These are phyloP conservation scores for Penicillium herquei DNA, from an alignment of 495 filamentous ascomycete species.

Conservation along the genomic window DNA sequence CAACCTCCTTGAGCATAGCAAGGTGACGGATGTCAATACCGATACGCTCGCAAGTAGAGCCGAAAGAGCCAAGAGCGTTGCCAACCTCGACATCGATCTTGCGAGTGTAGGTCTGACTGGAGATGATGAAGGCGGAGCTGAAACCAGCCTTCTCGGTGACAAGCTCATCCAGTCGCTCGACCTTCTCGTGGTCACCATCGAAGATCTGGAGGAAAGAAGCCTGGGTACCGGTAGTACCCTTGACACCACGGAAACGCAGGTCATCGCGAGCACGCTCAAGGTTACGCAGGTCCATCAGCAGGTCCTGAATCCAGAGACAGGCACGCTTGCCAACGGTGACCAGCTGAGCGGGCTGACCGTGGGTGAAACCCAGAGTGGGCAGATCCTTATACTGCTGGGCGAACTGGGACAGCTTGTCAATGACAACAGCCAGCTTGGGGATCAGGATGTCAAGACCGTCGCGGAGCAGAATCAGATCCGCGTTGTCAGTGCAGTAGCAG, in stretches of 20 bases:
- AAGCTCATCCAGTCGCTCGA: constrained; percentile 69
- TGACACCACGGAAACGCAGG: constrained; percentile 79
- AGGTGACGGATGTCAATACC: constrained; percentile 75
- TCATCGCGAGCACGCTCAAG: constrained; percentile 71
- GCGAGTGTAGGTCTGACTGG: constrained; percentile 77
- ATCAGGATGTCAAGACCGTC: constrained; percentile 74
- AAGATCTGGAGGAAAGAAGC: constrained; percentile 85
- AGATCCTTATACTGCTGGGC: constrained; percentile 71
- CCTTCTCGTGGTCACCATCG: constrained; percentile 72
- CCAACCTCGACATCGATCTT: constrained; percentile 82
- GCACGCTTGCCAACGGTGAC: constrained; percentile 78
- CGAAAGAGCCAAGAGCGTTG: constrained; percentile 79
- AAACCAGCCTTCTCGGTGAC: constrained; percentile 88
- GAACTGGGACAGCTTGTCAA: constrained; percentile 76
- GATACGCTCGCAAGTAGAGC: constrained; percentile 76
- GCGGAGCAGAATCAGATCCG: constrained; percentile 80
- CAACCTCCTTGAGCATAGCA: constrained; percentile 77
- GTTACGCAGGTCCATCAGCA: constrained; percentile 82
- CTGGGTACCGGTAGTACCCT: constrained; percentile 77
- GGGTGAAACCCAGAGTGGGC: constrained; percentile 73
- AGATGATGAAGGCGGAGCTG: constrained; percentile 65
- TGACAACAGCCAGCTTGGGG: constrained; percentile 81
- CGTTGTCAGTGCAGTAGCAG: constrained; percentile 78
- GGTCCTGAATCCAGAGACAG: constrained; percentile 82
- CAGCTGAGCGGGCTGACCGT: constrained; percentile 74